Percentiles rank a stretch among this genome's conserved stretches.
phyloP scores from a whole-genome alignment of 2,329 filamentous ascomycete species.

The Fusarium annulatum region DNA sequence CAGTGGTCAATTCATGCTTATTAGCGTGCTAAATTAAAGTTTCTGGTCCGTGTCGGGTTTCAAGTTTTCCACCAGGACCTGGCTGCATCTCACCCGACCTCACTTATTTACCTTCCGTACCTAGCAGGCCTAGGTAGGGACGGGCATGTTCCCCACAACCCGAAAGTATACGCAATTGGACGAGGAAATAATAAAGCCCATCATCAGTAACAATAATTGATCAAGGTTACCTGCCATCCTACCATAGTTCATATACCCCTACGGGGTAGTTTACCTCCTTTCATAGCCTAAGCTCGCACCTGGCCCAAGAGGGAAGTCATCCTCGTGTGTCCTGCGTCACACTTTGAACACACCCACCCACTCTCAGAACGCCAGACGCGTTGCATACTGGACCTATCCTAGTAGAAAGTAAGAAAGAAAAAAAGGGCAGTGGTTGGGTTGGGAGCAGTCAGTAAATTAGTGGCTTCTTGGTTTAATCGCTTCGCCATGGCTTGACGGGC shows the following conservation, averaged over 20 bases:
- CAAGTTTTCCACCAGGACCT: not conserved
- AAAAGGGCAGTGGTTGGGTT: not conserved
- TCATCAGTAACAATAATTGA: not conserved
- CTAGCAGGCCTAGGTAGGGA: not conserved
- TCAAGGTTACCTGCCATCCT: not conserved
- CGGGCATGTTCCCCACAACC: not conserved
- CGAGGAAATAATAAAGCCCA: not conserved
- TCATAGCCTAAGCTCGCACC: not conserved
- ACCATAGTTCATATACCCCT: too few species aligned
- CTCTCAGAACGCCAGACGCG: not conserved
- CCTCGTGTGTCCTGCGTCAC: slow-evolving; percentile 20
- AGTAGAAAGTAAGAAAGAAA: not conserved
- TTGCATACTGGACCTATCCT: not conserved
- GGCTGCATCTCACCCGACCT: not conserved
- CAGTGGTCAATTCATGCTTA: not conserved
- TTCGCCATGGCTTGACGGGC: not conserved
- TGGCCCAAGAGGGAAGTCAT: slow-evolving; percentile 23
- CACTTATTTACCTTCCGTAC: not conserved
- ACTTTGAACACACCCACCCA: not conserved
- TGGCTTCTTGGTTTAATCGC: not conserved
- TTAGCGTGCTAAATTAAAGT: not conserved
- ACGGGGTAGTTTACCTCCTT: not conserved
- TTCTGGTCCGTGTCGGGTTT: not conserved
- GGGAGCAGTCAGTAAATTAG: not conserved
- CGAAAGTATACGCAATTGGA: not conserved